Evolutionary conservation across 768 basidiomycete genomes (phyloP), one percentile per base, ranked within the genome.

Genomic region (Clathrus columnatus): DNA sequence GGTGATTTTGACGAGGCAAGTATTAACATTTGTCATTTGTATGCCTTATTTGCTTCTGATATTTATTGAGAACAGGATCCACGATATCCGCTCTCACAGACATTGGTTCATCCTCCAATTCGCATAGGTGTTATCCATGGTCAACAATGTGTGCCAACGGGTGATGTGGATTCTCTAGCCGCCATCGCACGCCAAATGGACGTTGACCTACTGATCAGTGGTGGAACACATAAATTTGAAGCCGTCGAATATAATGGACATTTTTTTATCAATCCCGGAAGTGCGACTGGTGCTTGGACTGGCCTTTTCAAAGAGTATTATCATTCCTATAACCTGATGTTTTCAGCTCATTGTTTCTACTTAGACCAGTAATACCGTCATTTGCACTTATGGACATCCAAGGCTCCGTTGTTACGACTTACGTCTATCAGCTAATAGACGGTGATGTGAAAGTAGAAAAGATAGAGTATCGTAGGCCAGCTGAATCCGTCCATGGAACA

Each of bases 301-400:
- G 90, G 91, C 0, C 70, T 78, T 5, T 81, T 77, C 60, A 83
- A 78, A 57, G 82, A 79, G 87, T 86, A 62, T 51, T 23, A 14
- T 43, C n/a, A 20, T 54, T 43, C 6, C 5, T 47, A 18, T 21
- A 20, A 42, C 4, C 3, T 41, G 27, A 32, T 14, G 30, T 21
- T 32, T 41, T 28, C 45, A 5, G 23, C 27, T 44, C 51, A 50
- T 52, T 48, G 8, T 46, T 27, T 7, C 5, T 18, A 7, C 6
- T 36, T 62, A 93, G 91, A 3, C 91, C 91, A 26, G 84, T 87
- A 2, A 91, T 80, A 1, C 95, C 96, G 0, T 93, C 91, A 2
- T 99, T 99, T 64, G 96, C 96, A 0, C 72, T 98, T 45, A 91
- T 99, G 87, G 96, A 98, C 67, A 85, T 99, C 30, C 96, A 99